Conservation (phyloP, 768 basidiomycete genomes). For the Mycena venus region DNA sequence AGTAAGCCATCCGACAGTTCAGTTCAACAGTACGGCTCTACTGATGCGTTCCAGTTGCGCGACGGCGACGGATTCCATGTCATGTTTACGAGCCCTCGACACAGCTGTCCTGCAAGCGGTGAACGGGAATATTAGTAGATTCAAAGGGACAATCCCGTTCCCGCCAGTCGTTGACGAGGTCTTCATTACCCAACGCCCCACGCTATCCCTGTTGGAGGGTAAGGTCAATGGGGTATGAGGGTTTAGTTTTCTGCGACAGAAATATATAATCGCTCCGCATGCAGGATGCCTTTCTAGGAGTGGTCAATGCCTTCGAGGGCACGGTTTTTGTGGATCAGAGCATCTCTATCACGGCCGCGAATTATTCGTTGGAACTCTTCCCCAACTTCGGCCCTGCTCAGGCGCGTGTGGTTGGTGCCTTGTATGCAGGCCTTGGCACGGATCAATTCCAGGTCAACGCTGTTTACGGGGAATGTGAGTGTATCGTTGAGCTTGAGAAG, state of each 20-base stretch:
- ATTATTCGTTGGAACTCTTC: slow-evolving; percentile 41
- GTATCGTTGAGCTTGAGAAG: neutral
- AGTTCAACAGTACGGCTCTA: neutral
- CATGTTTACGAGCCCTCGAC: slow-evolving; percentile 38
- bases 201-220: slow-evolving; percentile 41
- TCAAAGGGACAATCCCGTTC: slow-evolving; percentile 46
- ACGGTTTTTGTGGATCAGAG: slow-evolving; percentile 39
- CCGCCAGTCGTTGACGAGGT: slow-evolving; percentile 53
- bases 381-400: slow-evolving; percentile 34
- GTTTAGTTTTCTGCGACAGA: neutral
- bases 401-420: slow-evolving; percentile 12
- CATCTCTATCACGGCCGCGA: slow-evolving; percentile 22
- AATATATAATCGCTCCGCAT: neutral
- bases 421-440: slow-evolving; percentile 36
- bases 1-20: slow-evolving; percentile 23
- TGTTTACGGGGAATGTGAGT: slow-evolving; percentile 44
- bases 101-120: slow-evolving; percentile 37
- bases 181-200: slow-evolving; percentile 50
- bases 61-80: slow-evolving; percentile 22
- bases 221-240: slow-evolving; percentile 46
- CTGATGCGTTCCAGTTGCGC: slow-evolving; percentile 36
- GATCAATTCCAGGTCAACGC: slow-evolving; percentile 37
- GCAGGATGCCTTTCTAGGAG: slow-evolving; percentile 39
- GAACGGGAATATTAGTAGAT: slow-evolving; percentile 45
- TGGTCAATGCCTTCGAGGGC: slow-evolving; percentile 50